Conservation (phyloP, 2,329 filamentous ascomycete species). For the Ophiognomonia clavigignenti-juglandacearum region DNA sequence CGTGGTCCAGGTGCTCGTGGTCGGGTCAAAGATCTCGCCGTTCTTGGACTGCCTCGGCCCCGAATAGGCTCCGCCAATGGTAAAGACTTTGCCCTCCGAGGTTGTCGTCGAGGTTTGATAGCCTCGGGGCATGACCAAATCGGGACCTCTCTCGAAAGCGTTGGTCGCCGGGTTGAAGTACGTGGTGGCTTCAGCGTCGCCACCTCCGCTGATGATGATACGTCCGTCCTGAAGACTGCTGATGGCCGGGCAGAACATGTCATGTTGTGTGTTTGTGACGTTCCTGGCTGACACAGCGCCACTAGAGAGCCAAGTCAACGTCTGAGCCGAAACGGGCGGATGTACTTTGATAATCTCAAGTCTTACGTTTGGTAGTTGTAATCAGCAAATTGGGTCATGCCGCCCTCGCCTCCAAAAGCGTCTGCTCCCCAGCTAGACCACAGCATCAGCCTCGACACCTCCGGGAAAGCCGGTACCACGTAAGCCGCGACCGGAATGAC, state of each 20-base stretch:
- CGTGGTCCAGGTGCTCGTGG: conserved; percentile 36
- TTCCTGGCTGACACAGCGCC: conserved; percentile 19
- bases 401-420: conserved; percentile 19
- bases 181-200: conserved; percentile 37
- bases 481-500: conserved; percentile 25
- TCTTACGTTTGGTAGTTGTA: conserved; percentile 11
- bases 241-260: conserved; percentile 49
- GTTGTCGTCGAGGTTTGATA: conserved; percentile 42
- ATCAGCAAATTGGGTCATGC: conserved; percentile 7
- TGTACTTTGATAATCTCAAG: too few relatives aligned
- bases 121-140: conserved; percentile 37
- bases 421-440: conserved; percentile 23
- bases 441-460: conserved; percentile 20
- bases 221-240: conserved; percentile 36
- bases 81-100: conserved; percentile 45
- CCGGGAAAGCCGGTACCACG: conserved; percentile 22
- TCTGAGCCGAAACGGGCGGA: too few relatives aligned
- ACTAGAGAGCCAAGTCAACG: not conserved
- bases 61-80: conserved; percentile 48
- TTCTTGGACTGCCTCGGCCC: conserved; percentile 41
- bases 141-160: conserved; percentile 28
- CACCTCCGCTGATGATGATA: conserved; percentile 44
- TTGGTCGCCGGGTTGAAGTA: conserved; percentile 31
- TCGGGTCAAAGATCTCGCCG: conserved; percentile 43
- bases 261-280: conserved; percentile 29